A percentile compares a stretch with the other conserved stretches of the same genome.
These are phyloP conservation scores for Aspergillus tubingensis DNA, from an alignment of 2,329 filamentous ascomycete species.

Conservation along the genomic window DNA sequence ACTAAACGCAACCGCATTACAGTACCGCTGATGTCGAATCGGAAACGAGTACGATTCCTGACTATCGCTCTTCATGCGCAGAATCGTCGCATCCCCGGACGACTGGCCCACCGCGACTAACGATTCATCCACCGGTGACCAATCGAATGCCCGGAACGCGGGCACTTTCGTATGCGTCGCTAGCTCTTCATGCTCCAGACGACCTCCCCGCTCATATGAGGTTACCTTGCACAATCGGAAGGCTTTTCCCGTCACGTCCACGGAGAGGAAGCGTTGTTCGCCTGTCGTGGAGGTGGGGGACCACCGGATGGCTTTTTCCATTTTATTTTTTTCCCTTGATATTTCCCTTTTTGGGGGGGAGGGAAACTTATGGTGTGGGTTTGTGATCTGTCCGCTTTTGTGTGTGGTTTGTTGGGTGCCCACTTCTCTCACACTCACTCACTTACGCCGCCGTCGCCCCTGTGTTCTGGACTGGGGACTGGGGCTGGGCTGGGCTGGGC, in stretches of 20 bases:
- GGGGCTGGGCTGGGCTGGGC: too few species aligned
- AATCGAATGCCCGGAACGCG: constrained; percentile 66
- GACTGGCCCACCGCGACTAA: constrained; percentile 63
- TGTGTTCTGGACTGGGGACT: background rate
- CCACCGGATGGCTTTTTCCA: constrained; percentile 61
- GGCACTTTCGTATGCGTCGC: constrained; percentile 58
- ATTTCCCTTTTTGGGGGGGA: background rate
- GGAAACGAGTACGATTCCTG: constrained; percentile 55
- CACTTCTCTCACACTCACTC: too few species aligned
- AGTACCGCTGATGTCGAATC: constrained; percentile 63
- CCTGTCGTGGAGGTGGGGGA: constrained; percentile 58
- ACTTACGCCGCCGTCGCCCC: background rate
- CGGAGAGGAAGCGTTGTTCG: constrained; percentile 60
- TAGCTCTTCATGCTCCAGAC: constrained; percentile 55
- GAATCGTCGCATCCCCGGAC: constrained; percentile 62
- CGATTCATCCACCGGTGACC: constrained; percentile 60
- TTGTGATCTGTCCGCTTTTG: background rate
- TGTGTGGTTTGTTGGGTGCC: too few species aligned
- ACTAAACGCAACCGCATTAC: constrained; percentile 65
- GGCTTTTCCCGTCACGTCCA: constrained; percentile 62
- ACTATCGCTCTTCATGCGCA: constrained; percentile 56
- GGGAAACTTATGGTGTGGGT: background rate
- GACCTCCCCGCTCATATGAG: constrained; percentile 35
- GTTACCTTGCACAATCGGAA: constrained; percentile 59
- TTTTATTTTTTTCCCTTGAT: constrained; percentile 10